Evolutionary conservation across 352 stramenopile species (phyloP).

Genomic region (Phytophthora tubulina): DNA sequence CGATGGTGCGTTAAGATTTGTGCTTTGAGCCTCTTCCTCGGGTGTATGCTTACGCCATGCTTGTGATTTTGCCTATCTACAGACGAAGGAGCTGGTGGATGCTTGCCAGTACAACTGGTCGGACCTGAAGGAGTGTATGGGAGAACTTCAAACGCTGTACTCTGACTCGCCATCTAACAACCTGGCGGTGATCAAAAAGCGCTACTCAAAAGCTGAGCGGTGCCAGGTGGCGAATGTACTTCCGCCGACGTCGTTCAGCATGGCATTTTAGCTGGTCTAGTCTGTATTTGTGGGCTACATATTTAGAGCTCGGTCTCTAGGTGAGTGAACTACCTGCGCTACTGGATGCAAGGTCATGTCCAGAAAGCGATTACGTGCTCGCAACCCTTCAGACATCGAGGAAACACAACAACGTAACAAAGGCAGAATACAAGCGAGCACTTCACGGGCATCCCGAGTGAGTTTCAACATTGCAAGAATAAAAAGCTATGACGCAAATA

Average conservation of each 20-base stretch:
- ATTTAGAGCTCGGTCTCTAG: conserved; percentile 59
- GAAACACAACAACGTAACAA: conserved; percentile 44
- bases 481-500: conserved; percentile 16
- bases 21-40: neutral
- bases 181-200: conserved; percentile 90
- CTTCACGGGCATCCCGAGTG: conserved; percentile 19
- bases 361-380: conserved; percentile 39
- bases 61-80: conserved; percentile 10
- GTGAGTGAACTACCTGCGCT: conserved; percentile 37
- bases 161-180: conserved; percentile 85
- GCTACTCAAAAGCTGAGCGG: conserved; percentile 87
- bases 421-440: conserved; percentile 43
- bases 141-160: conserved; percentile 83
- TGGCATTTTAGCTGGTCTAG: conserved; percentile 77
- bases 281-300: conserved; percentile 57
- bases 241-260: conserved; percentile 80
- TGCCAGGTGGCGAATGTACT: conserved; percentile 82
- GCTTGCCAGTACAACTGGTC: conserved; percentile 80
- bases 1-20: conserved; percentile 63
- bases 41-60: conserved; percentile 2
- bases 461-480: conserved; percentile 35
- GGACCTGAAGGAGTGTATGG: conserved; percentile 87
- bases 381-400: conserved; percentile 42
- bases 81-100: conserved; percentile 88
- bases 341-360: conserved; percentile 23